A percentile compares a stretch with the other conserved stretches of the same genome.
Conservation (phyloP, 1,284 basidiomycete species). For the Boletus sp. region DNA sequence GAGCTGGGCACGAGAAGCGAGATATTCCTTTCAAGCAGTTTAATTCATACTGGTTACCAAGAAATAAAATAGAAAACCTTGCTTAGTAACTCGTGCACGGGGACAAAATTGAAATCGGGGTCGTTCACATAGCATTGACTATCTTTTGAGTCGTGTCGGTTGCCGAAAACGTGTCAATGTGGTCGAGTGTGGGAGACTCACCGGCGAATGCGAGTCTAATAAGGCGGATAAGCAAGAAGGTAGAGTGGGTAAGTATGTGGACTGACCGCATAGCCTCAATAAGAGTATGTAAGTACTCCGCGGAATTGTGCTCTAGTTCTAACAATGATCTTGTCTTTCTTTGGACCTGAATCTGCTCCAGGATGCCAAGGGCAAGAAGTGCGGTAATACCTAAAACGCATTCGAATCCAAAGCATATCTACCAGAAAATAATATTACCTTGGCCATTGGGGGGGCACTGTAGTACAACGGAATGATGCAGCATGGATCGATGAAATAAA, state of each 20-base stretch:
- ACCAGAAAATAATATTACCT: slow-evolving; percentile 42
- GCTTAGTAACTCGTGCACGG: slow-evolving; percentile 75
- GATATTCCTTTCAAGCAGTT: slow-evolving; percentile 61
- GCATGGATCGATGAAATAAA: neutral
- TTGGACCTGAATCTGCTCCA: slow-evolving; percentile 80
- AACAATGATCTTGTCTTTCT: slow-evolving; percentile 67
- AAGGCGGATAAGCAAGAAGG: slow-evolving; percentile 1
- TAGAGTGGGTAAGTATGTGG: slow-evolving; percentile 2
- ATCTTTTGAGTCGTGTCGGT: slow-evolving; percentile 45
- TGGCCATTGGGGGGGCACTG: slow-evolving; percentile 94
- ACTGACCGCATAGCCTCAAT: slow-evolving; percentile 78
- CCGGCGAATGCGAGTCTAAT: slow-evolving; percentile 72
- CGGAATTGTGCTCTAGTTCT: slow-evolving; percentile 83
- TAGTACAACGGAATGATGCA: neutral
- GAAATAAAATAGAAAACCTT: slow-evolving; percentile 58
- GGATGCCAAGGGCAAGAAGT: slow-evolving; percentile 85
- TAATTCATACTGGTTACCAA: neutral
- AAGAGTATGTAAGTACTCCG: slow-evolving; percentile 83
- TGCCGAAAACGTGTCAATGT: neutral
- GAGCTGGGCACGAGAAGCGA: slow-evolving; percentile 73
- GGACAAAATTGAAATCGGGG: slow-evolving; percentile 70
- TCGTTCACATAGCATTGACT: slow-evolving; percentile 87
- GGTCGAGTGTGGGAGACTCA: slow-evolving; percentile 30
- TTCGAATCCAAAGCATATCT: neutral
- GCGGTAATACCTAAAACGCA: slow-evolving; percentile 70